Evolutionary conservation across 2,329 filamentous ascomycete species (phyloP).

Genomic region (Ophiostoma australiae): DNA sequence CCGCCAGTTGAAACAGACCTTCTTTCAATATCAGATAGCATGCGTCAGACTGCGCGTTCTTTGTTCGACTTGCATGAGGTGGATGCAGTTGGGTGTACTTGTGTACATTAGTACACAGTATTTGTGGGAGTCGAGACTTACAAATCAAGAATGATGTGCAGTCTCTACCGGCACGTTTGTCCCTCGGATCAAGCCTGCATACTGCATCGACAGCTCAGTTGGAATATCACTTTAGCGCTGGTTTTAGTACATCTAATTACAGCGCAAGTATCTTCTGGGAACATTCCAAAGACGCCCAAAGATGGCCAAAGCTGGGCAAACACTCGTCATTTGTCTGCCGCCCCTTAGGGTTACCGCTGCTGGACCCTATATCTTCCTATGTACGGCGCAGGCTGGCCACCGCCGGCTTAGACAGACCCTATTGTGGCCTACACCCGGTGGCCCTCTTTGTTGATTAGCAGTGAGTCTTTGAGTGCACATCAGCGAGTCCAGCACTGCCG

Average conservation of each 20-base stretch:
- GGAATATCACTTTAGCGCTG: not conserved
- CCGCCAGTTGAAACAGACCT: not conserved
- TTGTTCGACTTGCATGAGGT: slow-evolving; percentile 1
- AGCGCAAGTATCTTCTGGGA: not conserved
- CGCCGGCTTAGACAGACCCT: not conserved
- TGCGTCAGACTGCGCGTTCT: not conserved
- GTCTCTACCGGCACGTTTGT: not conserved
- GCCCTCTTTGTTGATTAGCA: not conserved
- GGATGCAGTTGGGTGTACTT: not conserved
- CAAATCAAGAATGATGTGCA: slow-evolving; percentile 3
- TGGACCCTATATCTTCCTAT: not conserved
- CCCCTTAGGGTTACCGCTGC: not conserved
- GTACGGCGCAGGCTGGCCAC: not conserved
- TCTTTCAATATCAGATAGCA: not conserved
- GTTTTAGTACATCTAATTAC: not conserved
- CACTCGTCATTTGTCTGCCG: not conserved
- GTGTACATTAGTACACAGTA: not conserved
- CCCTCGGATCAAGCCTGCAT: not conserved
- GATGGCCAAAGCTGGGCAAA: not conserved
- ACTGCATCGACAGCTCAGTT: not conserved
- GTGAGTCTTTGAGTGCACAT: not conserved
- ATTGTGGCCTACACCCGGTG: not conserved
- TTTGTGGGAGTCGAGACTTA: not conserved
- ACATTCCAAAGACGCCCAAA: not conserved
- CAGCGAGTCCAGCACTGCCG: not conserved